Evolutionary conservation across 192 early-diverging fungal genomes (phyloP).

Genomic region (Spizellomyces punctatus): DNA sequence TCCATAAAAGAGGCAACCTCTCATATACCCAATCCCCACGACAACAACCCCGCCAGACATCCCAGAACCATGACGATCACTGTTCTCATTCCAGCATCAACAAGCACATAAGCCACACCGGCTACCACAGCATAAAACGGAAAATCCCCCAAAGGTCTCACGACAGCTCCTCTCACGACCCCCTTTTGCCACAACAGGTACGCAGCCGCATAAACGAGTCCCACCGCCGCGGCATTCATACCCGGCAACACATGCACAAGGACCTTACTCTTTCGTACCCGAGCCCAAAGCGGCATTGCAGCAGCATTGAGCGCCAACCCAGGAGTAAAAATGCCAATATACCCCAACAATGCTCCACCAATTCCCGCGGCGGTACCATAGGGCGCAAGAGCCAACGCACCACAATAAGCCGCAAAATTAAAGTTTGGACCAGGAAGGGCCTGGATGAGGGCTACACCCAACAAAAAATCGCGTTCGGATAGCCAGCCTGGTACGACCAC

Average conservation of each 20-base stretch:
- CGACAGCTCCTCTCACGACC: constrained; percentile 28
- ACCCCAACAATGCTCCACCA: constrained; percentile 55
- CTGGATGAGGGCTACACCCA: constrained; percentile 68
- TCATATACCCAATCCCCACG: constrained; percentile 12
- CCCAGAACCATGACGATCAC: constrained; percentile 20
- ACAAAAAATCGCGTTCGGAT: constrained; percentile 57
- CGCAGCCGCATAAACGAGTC: constrained; percentile 63
- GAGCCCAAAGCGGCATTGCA: constrained; percentile 65
- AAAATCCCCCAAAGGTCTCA: constrained; percentile 3
- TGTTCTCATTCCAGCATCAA: constrained; percentile 15
- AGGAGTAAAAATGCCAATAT: constrained; percentile 62
- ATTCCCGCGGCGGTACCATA: constrained; percentile 26
- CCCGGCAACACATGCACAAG: constrained; percentile 59
- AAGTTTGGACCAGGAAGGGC: constrained; percentile 63
- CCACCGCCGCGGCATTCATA: constrained; percentile 65
- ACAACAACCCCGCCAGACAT: constrained; percentile 13
- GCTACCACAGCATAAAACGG: constrained; percentile 22
- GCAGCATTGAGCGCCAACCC: constrained; percentile 62
- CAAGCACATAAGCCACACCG: constrained; percentile 5
- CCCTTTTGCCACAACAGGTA: constrained; percentile 58
- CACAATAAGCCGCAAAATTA: constrained; percentile 68
- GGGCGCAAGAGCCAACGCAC: constrained; percentile 55
- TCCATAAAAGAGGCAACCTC: neutral
- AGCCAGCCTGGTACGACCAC: constrained; percentile 61
- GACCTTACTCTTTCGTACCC: constrained; percentile 38